Conservation (phyloP, 768 basidiomycete genomes). For the Collybiopsis luxurians region DNA sequence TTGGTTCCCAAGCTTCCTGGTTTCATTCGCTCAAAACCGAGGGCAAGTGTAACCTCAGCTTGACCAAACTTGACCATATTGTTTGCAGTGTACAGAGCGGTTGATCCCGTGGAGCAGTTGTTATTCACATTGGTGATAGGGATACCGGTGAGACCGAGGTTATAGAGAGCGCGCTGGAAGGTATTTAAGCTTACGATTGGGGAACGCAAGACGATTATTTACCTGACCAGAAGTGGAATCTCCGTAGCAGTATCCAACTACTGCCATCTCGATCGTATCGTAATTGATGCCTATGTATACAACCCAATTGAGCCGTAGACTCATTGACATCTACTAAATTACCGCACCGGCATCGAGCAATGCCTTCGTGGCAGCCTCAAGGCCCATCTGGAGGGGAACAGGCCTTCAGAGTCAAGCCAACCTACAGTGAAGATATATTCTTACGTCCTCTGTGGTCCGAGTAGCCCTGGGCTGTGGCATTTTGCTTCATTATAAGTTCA, state of each 20-base stretch:
- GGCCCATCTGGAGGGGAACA: slow-evolving; percentile 88
- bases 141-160: slow-evolving; percentile 79
- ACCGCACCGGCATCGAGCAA: slow-evolving; percentile 75
- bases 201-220: slow-evolving; percentile 10
- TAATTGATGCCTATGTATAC: slow-evolving; percentile 68
- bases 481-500: background rate
- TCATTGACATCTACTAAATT: background rate
- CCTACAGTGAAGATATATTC: slow-evolving; percentile 17
- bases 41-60: slow-evolving; percentile 72
- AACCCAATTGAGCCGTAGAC: background rate
- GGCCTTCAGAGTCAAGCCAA: no score
- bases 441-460: slow-evolving; percentile 70
- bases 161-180: slow-evolving; percentile 69
- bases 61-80: slow-evolving; percentile 67
- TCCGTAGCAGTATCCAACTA: slow-evolving; percentile 77
- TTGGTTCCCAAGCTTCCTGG: slow-evolving; percentile 69
- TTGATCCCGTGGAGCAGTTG: slow-evolving; percentile 81
- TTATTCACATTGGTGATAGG: slow-evolving; percentile 88
- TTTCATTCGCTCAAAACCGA: slow-evolving; percentile 86
- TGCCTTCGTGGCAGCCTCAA: slow-evolving; percentile 86
- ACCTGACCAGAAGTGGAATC: slow-evolving; percentile 80
- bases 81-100: slow-evolving; percentile 74
- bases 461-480: slow-evolving; percentile 55
- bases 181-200: no score
- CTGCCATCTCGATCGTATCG: slow-evolving; percentile 70